Percentiles rank a stretch among this genome's conserved stretches.
Evolutionary conservation across 2,329 filamentous ascomycete genomes (phyloP).

Genomic region (Phialemonium atrogriseum): DNA sequence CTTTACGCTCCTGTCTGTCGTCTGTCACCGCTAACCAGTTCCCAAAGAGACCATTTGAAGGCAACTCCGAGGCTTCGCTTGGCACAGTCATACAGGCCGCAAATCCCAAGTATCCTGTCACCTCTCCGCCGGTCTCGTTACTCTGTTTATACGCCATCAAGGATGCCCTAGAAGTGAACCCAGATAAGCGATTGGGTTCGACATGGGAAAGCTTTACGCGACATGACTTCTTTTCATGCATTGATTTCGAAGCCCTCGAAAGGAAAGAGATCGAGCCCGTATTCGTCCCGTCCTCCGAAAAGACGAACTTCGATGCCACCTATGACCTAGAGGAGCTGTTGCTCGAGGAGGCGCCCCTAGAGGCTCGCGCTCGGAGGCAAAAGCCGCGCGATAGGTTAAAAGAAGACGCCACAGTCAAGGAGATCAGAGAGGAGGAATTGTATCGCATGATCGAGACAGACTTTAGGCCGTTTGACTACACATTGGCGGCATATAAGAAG

Average conservation of each 20-base stretch:
- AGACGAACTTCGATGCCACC: slow-evolving; percentile 98
- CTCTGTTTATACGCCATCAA: slow-evolving; percentile 84
- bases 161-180: slow-evolving; percentile 72
- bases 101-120: slow-evolving; percentile 83
- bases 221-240: slow-evolving; percentile 78
- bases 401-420: slow-evolving; percentile 89
- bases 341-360: slow-evolving; percentile 87
- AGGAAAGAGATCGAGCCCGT: slow-evolving; percentile 83
- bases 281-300: slow-evolving; percentile 89
- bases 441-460: slow-evolving; percentile 91
- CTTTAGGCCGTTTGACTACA: slow-evolving; percentile 95
- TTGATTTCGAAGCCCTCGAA: slow-evolving; percentile 81
- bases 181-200: slow-evolving; percentile 72
- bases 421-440: slow-evolving; percentile 89
- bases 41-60: slow-evolving; percentile 85
- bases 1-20: slow-evolving; percentile 19
- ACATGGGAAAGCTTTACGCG: slow-evolving; percentile 79
- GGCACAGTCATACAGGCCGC: slow-evolving; percentile 74
- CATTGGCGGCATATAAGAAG: slow-evolving; percentile 68
- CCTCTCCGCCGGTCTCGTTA: slow-evolving; percentile 80
- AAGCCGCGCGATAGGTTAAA: slow-evolving; percentile 88
- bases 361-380: slow-evolving; percentile 84
- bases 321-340: slow-evolving; percentile 94
- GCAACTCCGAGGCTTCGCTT: slow-evolving; percentile 72
- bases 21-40: too few species aligned